phyloP scores from a whole-genome alignment of 208 protist genomes.

The Angomonas ambiguus region DNA sequence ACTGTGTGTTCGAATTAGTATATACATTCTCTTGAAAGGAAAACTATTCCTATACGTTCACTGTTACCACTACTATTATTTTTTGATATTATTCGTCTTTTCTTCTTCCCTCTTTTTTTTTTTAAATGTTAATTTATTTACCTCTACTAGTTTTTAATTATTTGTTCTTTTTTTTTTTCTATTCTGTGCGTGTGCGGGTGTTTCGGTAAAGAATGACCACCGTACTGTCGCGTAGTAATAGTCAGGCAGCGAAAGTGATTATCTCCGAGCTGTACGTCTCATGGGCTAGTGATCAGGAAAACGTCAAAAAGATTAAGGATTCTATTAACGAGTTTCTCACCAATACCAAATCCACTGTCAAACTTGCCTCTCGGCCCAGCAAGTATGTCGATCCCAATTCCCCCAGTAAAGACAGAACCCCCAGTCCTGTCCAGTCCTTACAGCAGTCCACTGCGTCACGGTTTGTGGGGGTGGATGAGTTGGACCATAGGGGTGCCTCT shows the following conservation, averaged over 20 bases:
- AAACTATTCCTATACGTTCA: no score
- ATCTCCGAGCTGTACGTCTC: conserved; percentile 70
- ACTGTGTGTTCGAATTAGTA: no score
- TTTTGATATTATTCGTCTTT: conserved; percentile 5
- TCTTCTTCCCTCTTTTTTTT: conserved; percentile 1
- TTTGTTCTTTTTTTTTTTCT: conserved; percentile 3
- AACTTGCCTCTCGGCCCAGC: conserved; percentile 4
- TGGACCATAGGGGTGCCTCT: conserved; percentile 61
- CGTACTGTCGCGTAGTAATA: neutral
- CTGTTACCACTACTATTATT: neutral
- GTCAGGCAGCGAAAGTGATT: conserved; percentile 55
- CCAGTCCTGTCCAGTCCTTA: conserved; percentile 40
- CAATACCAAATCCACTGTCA: neutral
- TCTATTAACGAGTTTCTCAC: conserved; percentile 39
- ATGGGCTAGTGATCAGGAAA: conserved; percentile 56
- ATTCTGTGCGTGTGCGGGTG: neutral
- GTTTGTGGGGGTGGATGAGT: conserved; percentile 68
- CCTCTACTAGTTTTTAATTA: conserved; percentile 5
- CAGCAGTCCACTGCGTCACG: conserved; percentile 16
- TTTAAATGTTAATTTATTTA: neutral
- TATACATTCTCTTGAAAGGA: no score
- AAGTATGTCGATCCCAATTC: conserved; percentile 17
- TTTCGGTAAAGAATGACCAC: neutral
- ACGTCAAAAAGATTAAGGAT: conserved; percentile 42
- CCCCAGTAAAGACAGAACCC: conserved; percentile 28